Base-by-base conservation (phyloP, 108 stramenopile genomes). In the Pseudonitzschia multistriata region DNA sequence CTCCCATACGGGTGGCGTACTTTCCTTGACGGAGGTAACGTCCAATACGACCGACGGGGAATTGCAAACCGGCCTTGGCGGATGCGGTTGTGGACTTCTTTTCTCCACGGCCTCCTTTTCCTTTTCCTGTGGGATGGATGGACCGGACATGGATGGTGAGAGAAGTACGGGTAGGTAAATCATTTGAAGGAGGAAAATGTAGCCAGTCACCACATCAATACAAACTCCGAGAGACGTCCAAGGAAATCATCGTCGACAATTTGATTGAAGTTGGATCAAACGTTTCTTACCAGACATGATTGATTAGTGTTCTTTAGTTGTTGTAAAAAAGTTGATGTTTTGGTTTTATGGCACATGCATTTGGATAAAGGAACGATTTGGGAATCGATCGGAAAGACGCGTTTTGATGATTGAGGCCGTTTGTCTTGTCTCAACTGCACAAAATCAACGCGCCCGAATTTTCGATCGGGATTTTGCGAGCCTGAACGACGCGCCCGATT, bases 41-140 rank as follows among this genome's bases (percentile, higher is more conserved):
- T 61, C 85, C 88, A 72, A 97, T 88, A 89, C 96, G 90, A 76
- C 91, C 96, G 27, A 97, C 97, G 65, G 97, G 97, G 83, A 98
- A 98, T 79, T 98, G 97, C 29, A 97, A 84, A 33, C 97, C 97
- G 31, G 97, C 96, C 86, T 96, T 98, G 81, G 94, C 75, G 54
- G 91, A 91, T 42, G 84, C 62, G 59, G 86, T 88, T 70, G 87
- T 90, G 67, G 86, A 80, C 74, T 96, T 96, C 81, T 91, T 91
- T 56, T 83, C 85, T 48, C 95, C 97, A 69, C 96, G 92, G 52
- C 95, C 83, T 74, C 76, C 79, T 66, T 80, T 84, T 69, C 79
- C 76, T 76, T 75, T 79, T 74, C 73, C 76, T 79, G 71, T 62
- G 49, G 19, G 7, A 52, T 5, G 15, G 50, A 52, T 52, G 50